Evolutionary conservation across 495 filamentous ascomycete species (phyloP), one percentile per base, ranked within the genome.

Genomic region (Penicillium roqueforti): DNA sequence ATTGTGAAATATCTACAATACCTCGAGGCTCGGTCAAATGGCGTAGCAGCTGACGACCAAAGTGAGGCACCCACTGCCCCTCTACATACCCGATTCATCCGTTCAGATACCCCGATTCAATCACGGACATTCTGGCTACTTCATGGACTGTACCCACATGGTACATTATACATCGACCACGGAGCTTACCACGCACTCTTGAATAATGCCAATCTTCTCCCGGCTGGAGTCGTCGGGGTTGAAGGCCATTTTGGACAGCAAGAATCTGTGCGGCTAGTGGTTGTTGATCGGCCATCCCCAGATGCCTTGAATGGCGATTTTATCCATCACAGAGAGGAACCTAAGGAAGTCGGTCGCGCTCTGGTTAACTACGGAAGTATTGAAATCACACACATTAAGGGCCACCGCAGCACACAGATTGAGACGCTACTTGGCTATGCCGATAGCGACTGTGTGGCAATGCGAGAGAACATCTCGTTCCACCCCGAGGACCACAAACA

Each of bases 51-150:
- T 29, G 52, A 70, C 32, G 52, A 70, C 2, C 29, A 29, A 59
- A 50, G 42, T 28, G 51, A 53, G 23, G 8, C 56, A 4, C 59
- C 59, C 1, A 29, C 28, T 44, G 41, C 79, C 13, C 92, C 92
- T 1, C 76, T 96, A 0, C 93, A 98, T 60, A 98, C 93, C 13
- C 85, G 93, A 49, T 98, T 98, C 72, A 79, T 96, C 14, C 90
- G 91, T 4, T 89, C 88, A n/a, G 78, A 82, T 1, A 82, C 88
- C 22, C 90, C 92, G 0, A 91, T 98, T 23, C 85, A 90, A 37
- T 93, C 96, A 60, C 86, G 91, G 42, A 89, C 91, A 59, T 97
- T 98, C 78, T 97, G 95, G 93, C 83, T 98, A 44, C 83, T 97
- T 0, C 88, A 98, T 63, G 93, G 93, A 23, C 82, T 97, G n/a